These are phyloP conservation scores for Paramecium sexaurelia DNA, from an alignment of 73 alveolate species.

Conservation along the genomic window DNA sequence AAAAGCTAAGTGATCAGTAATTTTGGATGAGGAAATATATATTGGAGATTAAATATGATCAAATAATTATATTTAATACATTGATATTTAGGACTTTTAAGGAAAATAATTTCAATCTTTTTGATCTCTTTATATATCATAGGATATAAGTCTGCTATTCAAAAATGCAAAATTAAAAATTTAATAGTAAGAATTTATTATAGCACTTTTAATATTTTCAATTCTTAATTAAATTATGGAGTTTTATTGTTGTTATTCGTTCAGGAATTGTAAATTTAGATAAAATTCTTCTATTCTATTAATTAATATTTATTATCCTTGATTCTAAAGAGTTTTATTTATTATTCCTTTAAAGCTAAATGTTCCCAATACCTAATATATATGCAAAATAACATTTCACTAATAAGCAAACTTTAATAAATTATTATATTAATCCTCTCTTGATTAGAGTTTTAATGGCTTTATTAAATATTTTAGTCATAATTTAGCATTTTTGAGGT, in stretches of 20 bases:
- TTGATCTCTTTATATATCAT: conserved; percentile 15
- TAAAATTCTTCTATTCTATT: neutral
- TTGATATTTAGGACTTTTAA: neutral
- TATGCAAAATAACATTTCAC: too few relatives aligned
- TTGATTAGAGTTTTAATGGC: neutral
- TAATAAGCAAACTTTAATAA: too few relatives aligned
- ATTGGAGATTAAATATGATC: neutral
- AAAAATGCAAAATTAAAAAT: neutral
- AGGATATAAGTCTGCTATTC: conserved; percentile 32
- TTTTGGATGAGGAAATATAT: neutral
- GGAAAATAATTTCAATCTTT: conserved; percentile 45
- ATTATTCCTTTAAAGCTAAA: neutral
- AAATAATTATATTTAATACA: neutral
- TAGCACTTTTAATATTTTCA: neutral
- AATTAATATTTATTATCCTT: neutral
- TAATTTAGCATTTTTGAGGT: neutral
- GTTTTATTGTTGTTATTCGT: neutral
- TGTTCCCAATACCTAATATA: too few relatives aligned
- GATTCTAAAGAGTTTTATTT: neutral
- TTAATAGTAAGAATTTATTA: neutral
- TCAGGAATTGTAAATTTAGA: conserved; percentile 52
- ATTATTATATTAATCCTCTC: too few relatives aligned
- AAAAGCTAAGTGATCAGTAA: neutral
- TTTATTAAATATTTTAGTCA: neutral
- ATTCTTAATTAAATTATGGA: neutral